Base-by-base conservation (phyloP, 2,329 filamentous ascomycete genomes). In the Penicillium digitatum region DNA sequence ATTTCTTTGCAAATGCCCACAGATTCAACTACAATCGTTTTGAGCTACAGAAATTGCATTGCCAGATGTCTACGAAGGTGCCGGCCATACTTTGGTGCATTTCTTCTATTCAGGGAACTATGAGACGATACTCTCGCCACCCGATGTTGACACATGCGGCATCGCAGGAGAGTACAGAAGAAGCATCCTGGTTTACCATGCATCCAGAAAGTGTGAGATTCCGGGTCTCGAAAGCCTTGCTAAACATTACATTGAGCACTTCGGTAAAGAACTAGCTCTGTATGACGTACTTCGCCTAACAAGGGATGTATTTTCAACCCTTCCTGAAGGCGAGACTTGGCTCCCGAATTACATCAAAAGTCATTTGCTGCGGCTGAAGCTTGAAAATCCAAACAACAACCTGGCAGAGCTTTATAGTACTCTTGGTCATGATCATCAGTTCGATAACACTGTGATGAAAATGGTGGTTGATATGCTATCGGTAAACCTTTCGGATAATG, bases 11-110 rank as follows among this genome's bases (percentile, higher is more conserved):
- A 18, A 51, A 29, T 46, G n/a, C 32, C 40, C 53, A 16, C 40
- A 26, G 34, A 16, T 55, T 24, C 18, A 20, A 3, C 9, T 16
- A 6, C 5, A 27, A 24, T 27, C 14, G 5, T 7, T 39, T 22
- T 22, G 1, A 8, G 5, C 9, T 35, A 16, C 42, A 42, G 11
- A 29, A n/a, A 50, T 55, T 34, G 7, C 5, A 34, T 32, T 51
- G 8, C 26, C 34, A 1, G 29, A 72, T 69, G 56, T 62, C 74
- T 14, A 62, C 29, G 59, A 58, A 22, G 59, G 59, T 47, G 32
- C 39, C 16, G 55, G 59, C 8, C 55, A 63, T 34, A 62, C 61
- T 7, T 39, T 63, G 20, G 44, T 63, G n/a, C 55, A 62, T 55
- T 63, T 62, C 32, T 31, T 62, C 10, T 59, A 56, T 32, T 54